Evolutionary conservation across 352 stramenopile species (phyloP), one percentile per base, ranked within the genome.

Genomic region (Phytophthora agathidicida): DNA sequence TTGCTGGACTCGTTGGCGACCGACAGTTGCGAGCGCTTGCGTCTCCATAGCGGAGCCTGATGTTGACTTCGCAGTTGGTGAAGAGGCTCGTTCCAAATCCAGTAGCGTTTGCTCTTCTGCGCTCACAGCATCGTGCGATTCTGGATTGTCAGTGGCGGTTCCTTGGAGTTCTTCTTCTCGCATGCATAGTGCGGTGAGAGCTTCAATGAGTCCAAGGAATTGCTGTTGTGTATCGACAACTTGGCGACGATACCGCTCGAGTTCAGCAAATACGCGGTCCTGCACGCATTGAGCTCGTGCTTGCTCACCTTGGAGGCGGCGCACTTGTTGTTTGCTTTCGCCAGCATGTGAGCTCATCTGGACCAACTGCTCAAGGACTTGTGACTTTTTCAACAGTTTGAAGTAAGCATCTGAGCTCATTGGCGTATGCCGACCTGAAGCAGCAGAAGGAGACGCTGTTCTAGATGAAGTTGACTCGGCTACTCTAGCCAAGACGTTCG

Each of bases 351-450:
- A 71, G 43, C 65, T 83, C 42, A 87, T 56, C 13, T 66, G 51
- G 7, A 86, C 51, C 0, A 90, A 36, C 9, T 86, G 74, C 14
- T 88, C 76, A 6, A 90, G 59, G 10, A 90, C 70, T 59, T 90
- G 71, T 0, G 73, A 77, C 35, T 88, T 90, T 47, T 88, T 90
- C 7, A 90, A 68, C 8, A 90, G 59, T 1, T 80, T 74, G 24
- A 88, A 88, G 60, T 90, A 90, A 26, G 71, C 71, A 32, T 83
- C 77, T n/a, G 67, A 51, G 27, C 39, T 78, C 62, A 88, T 88
- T 11, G 62, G 49, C 10, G 60, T 46, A 2, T 59, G 52, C 1
- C 39, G 22, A 17, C 41, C 20, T 23, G 53, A 16, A 39, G 36
- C 31, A 42, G 33, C 13, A 47, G 51, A 30, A 24, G 57, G 41